Base-by-base conservation (phyloP, 805 yeast genomes). In the Kluyveromyces aestuarii region DNA sequence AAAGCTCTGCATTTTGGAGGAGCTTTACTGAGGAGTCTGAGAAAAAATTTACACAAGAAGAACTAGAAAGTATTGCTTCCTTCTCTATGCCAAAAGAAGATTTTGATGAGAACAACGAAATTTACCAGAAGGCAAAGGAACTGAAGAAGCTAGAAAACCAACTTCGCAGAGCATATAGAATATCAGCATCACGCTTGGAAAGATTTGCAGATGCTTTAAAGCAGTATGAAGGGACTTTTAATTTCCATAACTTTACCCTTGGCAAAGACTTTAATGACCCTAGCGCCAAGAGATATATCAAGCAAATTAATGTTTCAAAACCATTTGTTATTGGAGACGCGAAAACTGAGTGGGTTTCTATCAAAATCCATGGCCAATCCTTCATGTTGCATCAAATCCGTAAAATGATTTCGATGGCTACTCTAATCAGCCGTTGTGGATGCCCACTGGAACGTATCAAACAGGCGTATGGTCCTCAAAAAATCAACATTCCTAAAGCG, bases 371-470 rank as follows among this genome's bases (percentile, higher is more conserved):
- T 66, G 99, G 99, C 8, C 99, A 93, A 70, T 87, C 96, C 3
- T 93, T 93, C 68, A 93, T 93, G 98, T 75, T 93, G 54, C 98
- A 91, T 69, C 99, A 91, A 74, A 93, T 93, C 62, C 81, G 99
- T 64, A 93, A 93, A 64, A 93, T 93, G 98, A 87, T 93, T 51
- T 91, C 96, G 19, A 84, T 91, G 95, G 96, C 95, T 1, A 79
- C 90, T 0, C 72, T 91, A 49, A 80, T 86, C 16, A 81, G 91
- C 19, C 77, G 99, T 61, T 82, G 93, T 17, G 93, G 96, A 10
- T 81, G 90, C 61, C 96, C 97, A 3, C 61, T 78, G 33, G 76
- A 76, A 25, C 79, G 96, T 58, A 86, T 93, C 52, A 62, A 71
- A 8, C 87, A 87, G 58, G 86, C 96, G 2, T 93, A 87, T 63